Evolutionary conservation across 139 green algal species (phyloP).

Genomic region (Cymbomonas tetramitiformis): DNA sequence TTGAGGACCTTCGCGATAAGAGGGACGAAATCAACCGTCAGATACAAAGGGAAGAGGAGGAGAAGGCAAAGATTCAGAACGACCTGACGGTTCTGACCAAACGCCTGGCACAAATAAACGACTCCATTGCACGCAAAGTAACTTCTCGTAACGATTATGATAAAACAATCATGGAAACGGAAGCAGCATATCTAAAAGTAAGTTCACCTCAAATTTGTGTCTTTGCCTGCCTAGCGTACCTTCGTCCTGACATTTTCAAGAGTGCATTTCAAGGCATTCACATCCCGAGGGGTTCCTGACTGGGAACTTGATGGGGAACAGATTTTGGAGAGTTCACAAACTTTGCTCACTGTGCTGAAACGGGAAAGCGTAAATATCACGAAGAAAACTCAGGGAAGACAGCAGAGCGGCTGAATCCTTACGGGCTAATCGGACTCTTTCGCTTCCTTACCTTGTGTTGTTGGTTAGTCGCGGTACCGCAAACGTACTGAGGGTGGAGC

Average conservation of each 20-base stretch:
- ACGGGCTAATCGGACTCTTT: no score
- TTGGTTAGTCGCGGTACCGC: no score
- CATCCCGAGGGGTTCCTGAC: no score
- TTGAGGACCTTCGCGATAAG: conserved; percentile 64
- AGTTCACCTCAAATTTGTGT: no score
- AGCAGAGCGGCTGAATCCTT: no score
- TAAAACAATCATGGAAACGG: conserved; percentile 36
- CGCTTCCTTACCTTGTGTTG: no score
- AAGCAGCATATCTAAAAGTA: conserved; percentile 55
- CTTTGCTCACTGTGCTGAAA: conserved; percentile 57
- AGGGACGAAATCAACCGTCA: conserved; percentile 42
- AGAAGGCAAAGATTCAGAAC: conserved; percentile 35
- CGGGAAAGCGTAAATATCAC: conserved; percentile 47
- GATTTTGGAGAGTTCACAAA: conserved; percentile 59
- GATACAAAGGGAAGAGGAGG: conserved; percentile 13
- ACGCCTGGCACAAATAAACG: conserved; percentile 49
- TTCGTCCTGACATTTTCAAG: no score
- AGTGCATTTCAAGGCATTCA: no score
- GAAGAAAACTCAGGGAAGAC: no score
- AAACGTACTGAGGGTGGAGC: no score
- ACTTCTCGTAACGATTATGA: conserved; percentile 7
- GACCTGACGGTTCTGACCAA: conserved; percentile 46
- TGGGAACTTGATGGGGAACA: no score
- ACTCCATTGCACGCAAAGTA: conserved; percentile 20
- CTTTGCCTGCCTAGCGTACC: no score